Percentiles rank a stretch among this genome's conserved stretches.
phyloP scores from a whole-genome alignment of 2,329 filamentous ascomycete genomes.

The Epichloe sp. region DNA sequence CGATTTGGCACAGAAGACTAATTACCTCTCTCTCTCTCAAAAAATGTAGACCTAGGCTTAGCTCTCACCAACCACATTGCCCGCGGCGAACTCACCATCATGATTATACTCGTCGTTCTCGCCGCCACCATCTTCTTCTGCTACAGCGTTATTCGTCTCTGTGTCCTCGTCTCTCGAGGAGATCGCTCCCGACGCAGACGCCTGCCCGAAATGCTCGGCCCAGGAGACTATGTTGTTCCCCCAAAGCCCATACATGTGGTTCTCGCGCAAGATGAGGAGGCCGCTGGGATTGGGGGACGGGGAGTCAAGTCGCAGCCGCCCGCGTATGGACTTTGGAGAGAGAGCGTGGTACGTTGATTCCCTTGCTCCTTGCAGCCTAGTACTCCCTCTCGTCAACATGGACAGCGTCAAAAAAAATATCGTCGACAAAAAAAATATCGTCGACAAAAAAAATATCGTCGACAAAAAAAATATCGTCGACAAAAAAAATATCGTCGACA shows the following conservation, averaged over 20 bases:
- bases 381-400: too few relatives aligned
- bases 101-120: conserved; percentile 67
- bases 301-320: conserved; percentile 53
- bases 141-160: conserved; percentile 62
- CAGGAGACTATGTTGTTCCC: conserved; percentile 57
- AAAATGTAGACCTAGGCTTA: conserved; percentile 53
- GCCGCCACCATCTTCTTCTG: conserved; percentile 66
- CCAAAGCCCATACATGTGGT: conserved; percentile 63
- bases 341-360: conserved; percentile 57
- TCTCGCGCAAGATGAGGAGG: conserved; percentile 62
- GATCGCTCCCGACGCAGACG: conserved; percentile 15
- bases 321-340: conserved; percentile 74
- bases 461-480: background rate
- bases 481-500: too few relatives aligned
- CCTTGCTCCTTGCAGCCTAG: background rate
- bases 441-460: too few relatives aligned
- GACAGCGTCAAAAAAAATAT: too few relatives aligned
- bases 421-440: background rate
- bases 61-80: conserved; percentile 50
- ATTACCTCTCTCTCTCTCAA: background rate
- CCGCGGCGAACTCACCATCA: conserved; percentile 61
- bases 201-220: conserved; percentile 33
- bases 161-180: conserved; percentile 47
- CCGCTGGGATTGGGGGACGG: conserved; percentile 42
- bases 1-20: background rate